These are phyloP conservation scores for Millerozyma acaciae DNA, from an alignment of 805 yeast genomes.

Conservation along the genomic window DNA sequence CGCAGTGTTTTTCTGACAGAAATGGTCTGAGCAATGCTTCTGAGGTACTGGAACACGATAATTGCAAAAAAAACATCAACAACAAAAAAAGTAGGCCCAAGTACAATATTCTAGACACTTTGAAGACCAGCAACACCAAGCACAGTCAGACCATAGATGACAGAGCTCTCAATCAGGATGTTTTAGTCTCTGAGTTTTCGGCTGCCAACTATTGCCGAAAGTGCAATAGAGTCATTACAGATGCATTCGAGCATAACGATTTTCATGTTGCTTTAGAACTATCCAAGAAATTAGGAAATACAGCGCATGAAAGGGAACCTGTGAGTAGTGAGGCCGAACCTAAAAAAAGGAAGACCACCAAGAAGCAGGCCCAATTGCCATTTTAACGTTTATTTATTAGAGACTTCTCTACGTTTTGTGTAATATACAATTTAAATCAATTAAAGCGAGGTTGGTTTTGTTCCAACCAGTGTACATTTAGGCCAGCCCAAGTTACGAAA, in stretches of 20 bases:
- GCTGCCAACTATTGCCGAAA: slow-evolving; percentile 19
- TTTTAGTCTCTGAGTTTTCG: slow-evolving; percentile 15
- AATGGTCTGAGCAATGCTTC: slow-evolving; percentile 2
- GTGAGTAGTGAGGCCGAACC: too few relatives aligned
- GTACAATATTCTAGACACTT: slow-evolving; percentile 1
- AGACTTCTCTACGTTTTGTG: too few relatives aligned
- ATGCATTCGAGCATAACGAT: slow-evolving; percentile 49
- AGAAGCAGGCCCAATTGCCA: too few relatives aligned
- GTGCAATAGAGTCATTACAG: slow-evolving; percentile 24
- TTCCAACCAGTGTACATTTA: too few relatives aligned
- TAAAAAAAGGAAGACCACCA: too few relatives aligned
- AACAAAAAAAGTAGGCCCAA: slow-evolving; percentile 5
- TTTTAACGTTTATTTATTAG: too few relatives aligned
- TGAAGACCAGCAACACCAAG: background rate
- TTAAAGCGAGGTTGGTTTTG: too few relatives aligned
- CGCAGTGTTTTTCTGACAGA: too few relatives aligned
- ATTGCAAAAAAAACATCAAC: slow-evolving; percentile 3
- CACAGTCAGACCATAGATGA: background rate
- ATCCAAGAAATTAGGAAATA: slow-evolving; percentile 28
- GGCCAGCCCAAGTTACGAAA: background rate
- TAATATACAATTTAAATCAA: too few relatives aligned
- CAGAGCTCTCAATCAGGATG: background rate
- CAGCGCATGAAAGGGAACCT: too few relatives aligned
- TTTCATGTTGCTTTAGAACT: slow-evolving; percentile 51
- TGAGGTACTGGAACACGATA: background rate